These are phyloP conservation scores for Kodamaea laetipori DNA, from an alignment of 805 yeast genomes.

Conservation along the genomic window DNA sequence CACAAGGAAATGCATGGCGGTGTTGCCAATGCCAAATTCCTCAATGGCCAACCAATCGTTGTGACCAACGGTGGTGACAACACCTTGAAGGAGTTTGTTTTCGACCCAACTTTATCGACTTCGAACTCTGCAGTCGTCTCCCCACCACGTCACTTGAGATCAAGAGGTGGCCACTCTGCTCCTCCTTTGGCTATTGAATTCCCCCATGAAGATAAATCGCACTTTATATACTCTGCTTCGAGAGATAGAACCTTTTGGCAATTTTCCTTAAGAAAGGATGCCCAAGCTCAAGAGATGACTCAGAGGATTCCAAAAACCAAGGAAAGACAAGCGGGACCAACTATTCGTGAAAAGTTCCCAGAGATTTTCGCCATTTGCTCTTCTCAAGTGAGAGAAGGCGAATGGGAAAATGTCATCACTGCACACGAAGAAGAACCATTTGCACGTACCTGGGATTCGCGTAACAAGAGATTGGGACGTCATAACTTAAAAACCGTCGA, in stretches of 20 bases:
- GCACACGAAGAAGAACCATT: slow-evolving; percentile 80
- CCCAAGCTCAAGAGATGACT: slow-evolving; percentile 92
- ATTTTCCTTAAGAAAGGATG: slow-evolving; percentile 91
- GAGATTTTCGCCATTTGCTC: slow-evolving; percentile 72
- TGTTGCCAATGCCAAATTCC: slow-evolving; percentile 67
- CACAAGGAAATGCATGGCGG: slow-evolving; percentile 80
- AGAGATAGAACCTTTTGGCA: slow-evolving; percentile 86
- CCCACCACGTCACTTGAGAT: slow-evolving; percentile 89
- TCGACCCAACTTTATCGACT: slow-evolving; percentile 83
- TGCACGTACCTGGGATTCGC: slow-evolving; percentile 91
- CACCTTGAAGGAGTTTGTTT: slow-evolving; percentile 82
- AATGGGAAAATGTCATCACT: slow-evolving; percentile 92
- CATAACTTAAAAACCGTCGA: slow-evolving; percentile 74
- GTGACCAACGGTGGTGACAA: slow-evolving; percentile 93
- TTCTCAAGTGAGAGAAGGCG: slow-evolving; percentile 74
- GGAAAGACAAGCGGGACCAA: slow-evolving; percentile 55
- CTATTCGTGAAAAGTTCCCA: slow-evolving; percentile 70
- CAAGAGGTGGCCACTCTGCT: slow-evolving; percentile 96
- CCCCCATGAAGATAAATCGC: slow-evolving; percentile 74
- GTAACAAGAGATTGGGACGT: slow-evolving; percentile 76
- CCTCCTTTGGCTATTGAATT: slow-evolving; percentile 80
- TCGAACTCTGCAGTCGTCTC: slow-evolving; percentile 65
- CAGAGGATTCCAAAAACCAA: slow-evolving; percentile 57
- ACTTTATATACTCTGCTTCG: slow-evolving; percentile 83
- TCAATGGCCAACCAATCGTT: slow-evolving; percentile 89